Evolutionary conservation across 352 stramenopile genomes (phyloP).

Genomic region (Phytophthora pistaciae): DNA sequence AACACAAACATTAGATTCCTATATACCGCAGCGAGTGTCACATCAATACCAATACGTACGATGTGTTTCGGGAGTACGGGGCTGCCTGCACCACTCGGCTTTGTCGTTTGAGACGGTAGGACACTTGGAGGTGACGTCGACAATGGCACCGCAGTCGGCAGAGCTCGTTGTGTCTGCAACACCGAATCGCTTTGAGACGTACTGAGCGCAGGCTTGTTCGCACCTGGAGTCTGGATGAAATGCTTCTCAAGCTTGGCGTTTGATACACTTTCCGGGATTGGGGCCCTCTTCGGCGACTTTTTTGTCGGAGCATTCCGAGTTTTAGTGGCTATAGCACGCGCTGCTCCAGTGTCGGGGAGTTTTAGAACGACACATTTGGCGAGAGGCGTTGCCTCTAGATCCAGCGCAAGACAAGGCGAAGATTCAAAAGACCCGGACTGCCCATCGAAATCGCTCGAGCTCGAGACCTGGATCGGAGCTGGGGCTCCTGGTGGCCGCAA

Average conservation of each 20-base stretch:
- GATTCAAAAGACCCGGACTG: slow-evolving; percentile 47
- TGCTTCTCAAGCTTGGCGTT: slow-evolving; percentile 7
- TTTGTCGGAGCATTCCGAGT: background rate
- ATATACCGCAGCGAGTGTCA: background rate
- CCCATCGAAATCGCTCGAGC: slow-evolving; percentile 38
- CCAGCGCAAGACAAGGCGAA: slow-evolving; percentile 50
- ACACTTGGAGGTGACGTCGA: background rate
- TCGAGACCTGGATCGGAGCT: background rate
- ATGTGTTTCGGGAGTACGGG: slow-evolving; percentile 34
- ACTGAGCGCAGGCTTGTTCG: slow-evolving; percentile 4
- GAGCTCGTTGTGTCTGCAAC: slow-evolving; percentile 9
- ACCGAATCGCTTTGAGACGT: slow-evolving; percentile 19
- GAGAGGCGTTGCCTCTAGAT: slow-evolving; percentile 51
- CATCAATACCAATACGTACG: slow-evolving; percentile 19
- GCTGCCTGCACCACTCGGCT: slow-evolving; percentile 10
- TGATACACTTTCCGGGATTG: slow-evolving; percentile 15
- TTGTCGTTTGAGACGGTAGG: background rate
- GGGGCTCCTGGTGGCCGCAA: background rate
- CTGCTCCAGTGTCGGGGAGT: slow-evolving; percentile 1
- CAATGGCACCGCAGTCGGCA: background rate
- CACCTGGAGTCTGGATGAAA: background rate
- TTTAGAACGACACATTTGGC: slow-evolving; percentile 59
- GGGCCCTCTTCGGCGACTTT: background rate
- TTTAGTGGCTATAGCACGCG: background rate
- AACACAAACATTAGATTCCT: background rate